Conservation (phyloP, 2,329 filamentous ascomycete species). For the Raffaelea deltoideospora region DNA sequence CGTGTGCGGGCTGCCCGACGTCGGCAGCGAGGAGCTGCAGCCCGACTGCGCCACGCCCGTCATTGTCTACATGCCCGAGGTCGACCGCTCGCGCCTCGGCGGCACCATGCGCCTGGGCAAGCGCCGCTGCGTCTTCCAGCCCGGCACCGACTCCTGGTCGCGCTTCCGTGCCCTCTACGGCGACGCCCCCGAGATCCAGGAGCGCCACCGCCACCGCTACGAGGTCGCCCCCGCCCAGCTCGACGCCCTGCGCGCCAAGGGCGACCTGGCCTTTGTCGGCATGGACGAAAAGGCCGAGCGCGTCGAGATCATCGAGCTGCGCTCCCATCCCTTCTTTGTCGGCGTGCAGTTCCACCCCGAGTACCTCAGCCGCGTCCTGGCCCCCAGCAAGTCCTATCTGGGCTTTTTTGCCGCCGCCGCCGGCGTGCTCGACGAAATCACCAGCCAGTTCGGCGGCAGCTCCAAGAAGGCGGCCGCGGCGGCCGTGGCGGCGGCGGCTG, state of each 20-base stretch:
- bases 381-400: slow-evolving; percentile 61
- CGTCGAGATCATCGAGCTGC: slow-evolving; percentile 65
- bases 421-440: slow-evolving; percentile 41
- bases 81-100: slow-evolving; percentile 45
- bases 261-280: slow-evolving; percentile 51
- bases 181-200: slow-evolving; percentile 31
- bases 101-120: slow-evolving; percentile 68
- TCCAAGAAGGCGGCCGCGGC: slow-evolving; percentile 1
- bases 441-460: slow-evolving; percentile 13
- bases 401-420: slow-evolving; percentile 72
- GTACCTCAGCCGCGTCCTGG: slow-evolving; percentile 61
- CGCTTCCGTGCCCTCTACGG: slow-evolving; percentile 56
- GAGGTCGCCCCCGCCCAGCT: slow-evolving; percentile 65
- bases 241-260: slow-evolving; percentile 41
- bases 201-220: slow-evolving; percentile 67
- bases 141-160: slow-evolving; percentile 50
- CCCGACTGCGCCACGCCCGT: slow-evolving; percentile 47
- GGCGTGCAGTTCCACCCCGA: slow-evolving; percentile 81
- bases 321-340: slow-evolving; percentile 60
- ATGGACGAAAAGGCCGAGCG: slow-evolving; percentile 60
- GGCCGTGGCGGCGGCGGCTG: not conserved
- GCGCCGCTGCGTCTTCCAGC: slow-evolving; percentile 55
- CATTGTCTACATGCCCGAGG: slow-evolving; percentile 86
- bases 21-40: slow-evolving; percentile 40
- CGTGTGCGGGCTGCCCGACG: slow-evolving; percentile 46